Base-by-base conservation (phyloP, 164 flowering plant genomes). In the Hamamelis virginiana region DNA sequence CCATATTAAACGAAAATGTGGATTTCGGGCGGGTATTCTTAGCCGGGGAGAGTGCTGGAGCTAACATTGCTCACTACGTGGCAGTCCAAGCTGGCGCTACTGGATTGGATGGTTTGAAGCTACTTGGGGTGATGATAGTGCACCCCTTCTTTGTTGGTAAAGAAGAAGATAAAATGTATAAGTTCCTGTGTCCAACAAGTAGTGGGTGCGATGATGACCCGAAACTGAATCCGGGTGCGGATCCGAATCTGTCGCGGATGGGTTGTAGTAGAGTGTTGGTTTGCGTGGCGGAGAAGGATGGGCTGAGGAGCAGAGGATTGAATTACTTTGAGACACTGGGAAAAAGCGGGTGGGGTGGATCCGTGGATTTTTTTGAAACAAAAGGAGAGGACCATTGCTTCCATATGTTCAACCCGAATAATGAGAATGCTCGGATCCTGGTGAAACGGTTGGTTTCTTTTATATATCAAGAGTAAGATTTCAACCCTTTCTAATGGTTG, bases 21-120 rank as follows among this genome's bases (percentile, higher is more conserved):
- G 81, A 82, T 58, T 67, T 77, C 14, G 26, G 16, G 0, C 64
- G 75, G 23, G 75, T 82, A 0, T 71, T 68, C 56, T 16, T 82
- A 13, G 71, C 66, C 0, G 81, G 85, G 1, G 85, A 82, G 43
- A 82, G 82, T 48, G 82, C 81, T 15, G 85, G 82, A 1, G 85
- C 70, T 0, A 80, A 78, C 67, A 80, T 82, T 4, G 77, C 73
- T 10, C 85, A 82, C 62, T 26, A 75, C 64, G 59, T 77, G 63
- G 74, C 74, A 11, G 15, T 69, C 11, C 77, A 76, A 8, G 68
- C 61, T 1, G 58, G 68, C 28, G 0, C 9, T 18, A 6, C 41
- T 1, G 22, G 51, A 25, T 19, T 71, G 59, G 51, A 23, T 11
- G 56, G 65, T 16, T 3, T 38, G 15, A 57, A 58, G 15, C 16